Evolutionary conservation across 805 yeast species (phyloP).

Genomic region (Saccharomycopsis fodiens): DNA sequence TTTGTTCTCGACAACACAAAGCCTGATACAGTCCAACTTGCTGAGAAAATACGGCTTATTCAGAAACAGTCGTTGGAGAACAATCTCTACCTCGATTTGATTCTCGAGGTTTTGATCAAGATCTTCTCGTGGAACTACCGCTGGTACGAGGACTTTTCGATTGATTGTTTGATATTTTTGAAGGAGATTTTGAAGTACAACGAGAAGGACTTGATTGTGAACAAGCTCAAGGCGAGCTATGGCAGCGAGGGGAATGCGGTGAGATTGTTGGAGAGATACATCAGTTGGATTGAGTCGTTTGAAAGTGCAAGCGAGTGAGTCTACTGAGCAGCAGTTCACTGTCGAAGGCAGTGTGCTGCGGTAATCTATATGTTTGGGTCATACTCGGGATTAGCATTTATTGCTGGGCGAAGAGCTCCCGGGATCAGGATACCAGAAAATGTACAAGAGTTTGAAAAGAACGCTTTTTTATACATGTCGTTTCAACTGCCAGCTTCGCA

Average conservation of each 20-base stretch:
- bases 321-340: too few species aligned
- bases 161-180: slow-evolving; percentile 37
- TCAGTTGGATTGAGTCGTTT: slow-evolving; percentile 21
- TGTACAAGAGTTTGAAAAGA: too few species aligned
- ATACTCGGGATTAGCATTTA: too few species aligned
- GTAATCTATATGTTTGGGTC: too few species aligned
- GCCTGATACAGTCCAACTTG: slow-evolving; percentile 6
- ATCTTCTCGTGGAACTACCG: slow-evolving; percentile 55
- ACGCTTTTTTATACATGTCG: too few species aligned
- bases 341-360: too few species aligned
- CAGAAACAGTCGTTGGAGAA: slow-evolving; percentile 22
- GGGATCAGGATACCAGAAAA: too few species aligned
- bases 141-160: slow-evolving; percentile 53
- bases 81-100: slow-evolving; percentile 29
- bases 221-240: slow-evolving; percentile 25
- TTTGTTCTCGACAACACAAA: slow-evolving; percentile 12
- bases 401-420: too few species aligned
- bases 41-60: slow-evolving; percentile 21
- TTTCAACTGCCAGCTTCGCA: too few species aligned
- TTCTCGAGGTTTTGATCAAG: slow-evolving; percentile 38
- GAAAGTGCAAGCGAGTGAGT: too few species aligned
- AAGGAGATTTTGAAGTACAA: slow-evolving; percentile 32
- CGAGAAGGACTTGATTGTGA: slow-evolving; percentile 28
- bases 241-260: slow-evolving; percentile 25
- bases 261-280: slow-evolving; percentile 18